A percentile compares a stretch with the other conserved stretches of the same genome.
Conservation (phyloP, 2,329 filamentous ascomycete species). For the Paramyrothecium roridum region DNA sequence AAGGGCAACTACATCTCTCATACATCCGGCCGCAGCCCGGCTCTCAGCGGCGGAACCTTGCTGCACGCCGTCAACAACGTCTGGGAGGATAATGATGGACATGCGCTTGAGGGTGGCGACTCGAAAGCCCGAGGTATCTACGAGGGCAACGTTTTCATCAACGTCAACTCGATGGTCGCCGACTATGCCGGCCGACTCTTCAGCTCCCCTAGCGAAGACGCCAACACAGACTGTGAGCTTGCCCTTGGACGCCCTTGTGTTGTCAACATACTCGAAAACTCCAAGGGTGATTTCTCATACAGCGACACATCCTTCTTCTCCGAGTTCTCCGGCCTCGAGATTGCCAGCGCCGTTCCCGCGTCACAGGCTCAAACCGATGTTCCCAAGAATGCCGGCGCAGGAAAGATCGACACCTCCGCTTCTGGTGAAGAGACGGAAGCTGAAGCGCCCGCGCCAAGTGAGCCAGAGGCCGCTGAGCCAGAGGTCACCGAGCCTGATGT, state of each 20-base stretch:
- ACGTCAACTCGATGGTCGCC: constrained; percentile 41
- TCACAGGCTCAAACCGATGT: constrained; percentile 32
- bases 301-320: constrained; percentile 43
- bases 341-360: constrained; percentile 38
- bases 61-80: constrained; percentile 63
- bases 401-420: constrained; percentile 24
- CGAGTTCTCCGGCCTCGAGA: constrained; percentile 49
- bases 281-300: constrained; percentile 29
- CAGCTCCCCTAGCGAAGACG: constrained; percentile 22
- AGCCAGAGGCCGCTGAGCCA: neutral
- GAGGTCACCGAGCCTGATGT: too few species aligned
- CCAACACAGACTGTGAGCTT: constrained; percentile 37
- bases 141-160: constrained; percentile 58
- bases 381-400: constrained; percentile 41
- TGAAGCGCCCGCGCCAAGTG: neutral
- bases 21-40: constrained; percentile 53
- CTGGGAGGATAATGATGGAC: constrained; percentile 51
- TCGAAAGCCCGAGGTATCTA: constrained; percentile 35
- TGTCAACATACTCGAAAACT: constrained; percentile 44
- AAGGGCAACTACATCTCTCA: constrained; percentile 61
- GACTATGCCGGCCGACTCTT: constrained; percentile 28
- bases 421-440: neutral
- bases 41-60: constrained; percentile 52
- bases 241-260: constrained; percentile 48
- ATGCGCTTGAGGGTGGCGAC: constrained; percentile 52